Evolutionary conservation across 1,284 basidiomycete species (phyloP), one percentile per base, ranked within the genome.

Genomic region (Omphalotus olearius): DNA sequence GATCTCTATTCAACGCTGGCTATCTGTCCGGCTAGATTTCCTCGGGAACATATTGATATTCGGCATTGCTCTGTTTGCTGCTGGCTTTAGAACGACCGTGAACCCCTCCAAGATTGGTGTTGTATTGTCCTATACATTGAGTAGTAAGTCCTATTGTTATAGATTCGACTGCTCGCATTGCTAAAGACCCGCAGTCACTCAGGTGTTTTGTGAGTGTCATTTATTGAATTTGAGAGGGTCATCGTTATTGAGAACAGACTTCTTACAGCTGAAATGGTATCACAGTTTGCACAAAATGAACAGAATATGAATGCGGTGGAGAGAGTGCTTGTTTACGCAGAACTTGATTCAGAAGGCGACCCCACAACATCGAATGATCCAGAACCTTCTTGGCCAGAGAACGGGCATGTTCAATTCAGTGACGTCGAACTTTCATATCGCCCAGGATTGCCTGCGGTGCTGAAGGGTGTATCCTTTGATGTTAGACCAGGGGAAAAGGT

Each of bases 301-400:
- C 82, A 84, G 61, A 82, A 85, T 58, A 84, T 85, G 79, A 85
- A 89, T 60, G 79, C 83, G 1, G 84, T 88, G 2, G 86, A 88
- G 55, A 75, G 86, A 18, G 68, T 85, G 9, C 66, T 83, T 16
- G 75, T 80, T 47, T 83, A 83, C 61, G 68, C 77, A 2, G 78
- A 82, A 45, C 66, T 83, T 1, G 72, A 75, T 0, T 55, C 69
- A 3, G 82, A 83, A 60, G 76, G 72, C n/a, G 69, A 65, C 2
- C 33, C 65, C 0, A 64, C 65, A 28, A 72, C 73, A 37, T 59
- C 72, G 9, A 64, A 75, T 52, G 78, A 82, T 55, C 76, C 78
- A n/a, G 78, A 82, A 1, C 60, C 75, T 0, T 69, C 75, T 6
- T 93, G 90, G 90, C 90, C 90, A 0, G 65, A 71, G 0, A 65